Conservation (phyloP, 192 early-diverging fungal genomes). For the Gonapodya prolifera region DNA sequence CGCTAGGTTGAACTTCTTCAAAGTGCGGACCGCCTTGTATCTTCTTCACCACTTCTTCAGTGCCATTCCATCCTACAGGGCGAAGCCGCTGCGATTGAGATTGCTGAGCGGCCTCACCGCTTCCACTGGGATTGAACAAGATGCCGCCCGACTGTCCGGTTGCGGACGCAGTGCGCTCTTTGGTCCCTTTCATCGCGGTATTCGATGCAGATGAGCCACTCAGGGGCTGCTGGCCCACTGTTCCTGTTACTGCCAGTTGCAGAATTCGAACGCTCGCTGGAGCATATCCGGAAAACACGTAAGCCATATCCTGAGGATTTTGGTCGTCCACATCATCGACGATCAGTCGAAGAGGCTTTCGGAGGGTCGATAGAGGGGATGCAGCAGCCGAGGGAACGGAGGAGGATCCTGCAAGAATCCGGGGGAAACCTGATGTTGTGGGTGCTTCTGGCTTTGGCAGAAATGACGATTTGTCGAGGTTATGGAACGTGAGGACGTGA, state of each 20-base stretch:
- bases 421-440: conserved; percentile 17
- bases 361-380: too few relatives aligned
- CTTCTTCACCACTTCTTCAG: background rate
- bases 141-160: conserved; percentile 10
- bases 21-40: background rate
- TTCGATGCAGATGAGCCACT: conserved; percentile 20
- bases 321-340: conserved; percentile 79
- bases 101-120: conserved; percentile 20
- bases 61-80: background rate
- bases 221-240: conserved; percentile 13
- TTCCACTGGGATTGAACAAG: background rate
- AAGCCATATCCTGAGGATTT: conserved; percentile 73
- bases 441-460: conserved; percentile 33
- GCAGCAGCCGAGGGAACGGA: too few relatives aligned
- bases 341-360: conserved; percentile 60
- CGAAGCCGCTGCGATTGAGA: too few relatives aligned
- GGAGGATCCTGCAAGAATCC: too few relatives aligned
- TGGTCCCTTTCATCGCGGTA: conserved; percentile 28
- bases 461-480: conserved; percentile 55
- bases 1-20: conserved; percentile 10
- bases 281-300: conserved; percentile 92
- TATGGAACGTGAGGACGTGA: conserved; percentile 76
- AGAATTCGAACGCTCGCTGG: conserved; percentile 80
- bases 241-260: conserved; percentile 54
- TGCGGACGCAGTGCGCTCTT: conserved; percentile 14